phyloP scores from a whole-genome alignment of 1,139 yeast genomes.

The Hansenula lynferdii region DNA sequence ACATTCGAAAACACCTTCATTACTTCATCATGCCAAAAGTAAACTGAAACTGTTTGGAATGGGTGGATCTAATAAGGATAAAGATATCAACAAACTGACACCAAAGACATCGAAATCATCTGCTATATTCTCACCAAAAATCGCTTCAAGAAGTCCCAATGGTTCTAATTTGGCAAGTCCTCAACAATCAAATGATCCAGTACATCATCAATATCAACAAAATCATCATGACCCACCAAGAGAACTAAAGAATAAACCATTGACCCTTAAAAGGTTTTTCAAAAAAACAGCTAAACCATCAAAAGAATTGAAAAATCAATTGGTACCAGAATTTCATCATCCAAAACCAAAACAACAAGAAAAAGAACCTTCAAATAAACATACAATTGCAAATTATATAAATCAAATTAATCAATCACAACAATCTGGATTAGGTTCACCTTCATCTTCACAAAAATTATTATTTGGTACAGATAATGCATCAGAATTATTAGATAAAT shows the following conservation, averaged over 20 bases:
- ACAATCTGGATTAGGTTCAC: conserved; percentile 3
- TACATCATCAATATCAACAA: conserved; percentile 4
- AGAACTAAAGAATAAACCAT: conserved; percentile 21
- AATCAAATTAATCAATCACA: conserved; percentile 2
- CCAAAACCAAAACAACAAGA: neutral
- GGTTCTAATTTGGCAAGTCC: conserved; percentile 10
- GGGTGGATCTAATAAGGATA: neutral
- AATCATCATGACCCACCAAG: conserved; percentile 2
- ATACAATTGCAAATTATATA: conserved; percentile 1
- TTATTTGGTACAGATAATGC: conserved; percentile 33
- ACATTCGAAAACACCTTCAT: conserved; percentile 1
- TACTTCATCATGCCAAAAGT: neutral
- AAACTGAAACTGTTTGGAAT: conserved; percentile 10
- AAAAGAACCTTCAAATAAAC: conserved; percentile 3
- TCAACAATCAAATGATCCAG: conserved; percentile 7
- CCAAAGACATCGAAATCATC: conserved; percentile 22
- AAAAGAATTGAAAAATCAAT: no score
- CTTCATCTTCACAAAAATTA: conserved; percentile 22
- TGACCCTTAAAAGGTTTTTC: conserved; percentile 29
- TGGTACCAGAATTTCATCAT: no score
- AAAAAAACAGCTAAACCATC: conserved; percentile 23
- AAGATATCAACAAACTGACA: conserved; percentile 13
- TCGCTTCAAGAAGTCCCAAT: conserved; percentile 18
- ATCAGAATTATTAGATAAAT: conserved; percentile 37
- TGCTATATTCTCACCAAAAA: conserved; percentile 18